Base-by-base conservation (phyloP, 768 basidiomycete species). In the Leucosporidium scottii region DNA sequence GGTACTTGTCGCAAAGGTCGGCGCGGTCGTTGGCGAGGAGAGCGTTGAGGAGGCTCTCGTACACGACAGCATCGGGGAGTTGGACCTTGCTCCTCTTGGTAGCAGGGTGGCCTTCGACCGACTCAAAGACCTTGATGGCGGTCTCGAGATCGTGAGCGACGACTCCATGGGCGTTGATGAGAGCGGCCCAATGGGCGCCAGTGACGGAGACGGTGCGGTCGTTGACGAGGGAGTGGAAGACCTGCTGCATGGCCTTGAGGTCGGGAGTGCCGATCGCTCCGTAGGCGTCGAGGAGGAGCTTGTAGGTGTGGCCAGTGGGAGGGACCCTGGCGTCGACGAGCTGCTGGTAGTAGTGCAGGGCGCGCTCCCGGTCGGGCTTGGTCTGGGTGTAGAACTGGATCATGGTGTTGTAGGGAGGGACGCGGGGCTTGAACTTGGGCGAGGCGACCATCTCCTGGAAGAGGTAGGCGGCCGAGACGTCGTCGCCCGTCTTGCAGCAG, bases 391-490 rank as follows among this genome's bases (percentile, higher is more conserved):
- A 93, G 74, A 94, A 82, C 78, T 99, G 96, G 85, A 99, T 97
- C 93, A 99, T 96, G 44, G 89, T 93, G 80, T 99, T 99, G 83
- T 87, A 99, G 1, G 94, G 94, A 25, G 94, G 96, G 1, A 96
- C 86, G 10, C 93, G 83, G 13, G 93, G 87, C 79, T 83, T 87
- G 82, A 92, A 97, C 73, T 87, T 87, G 47, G 78, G 81, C 67
- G 85, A 82, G 54, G 78, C 71, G 0, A 81, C 77, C 96, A 99
- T 98, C 81, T 97, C 93, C 64, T 79, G 75, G 80, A 96, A 99
- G 55, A 96, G 79, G 13, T 81, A 80, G 78, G 90, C 90, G 8
- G 96, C 96, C 0, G 88, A 86, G 5, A 81, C 79, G 9, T 85
- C 84, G 76, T 98, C 93, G 2, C 96, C 96, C 4, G 96, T 91